Conservation (phyloP, 805 yeast genomes). For the Candida peoriensis region DNA sequence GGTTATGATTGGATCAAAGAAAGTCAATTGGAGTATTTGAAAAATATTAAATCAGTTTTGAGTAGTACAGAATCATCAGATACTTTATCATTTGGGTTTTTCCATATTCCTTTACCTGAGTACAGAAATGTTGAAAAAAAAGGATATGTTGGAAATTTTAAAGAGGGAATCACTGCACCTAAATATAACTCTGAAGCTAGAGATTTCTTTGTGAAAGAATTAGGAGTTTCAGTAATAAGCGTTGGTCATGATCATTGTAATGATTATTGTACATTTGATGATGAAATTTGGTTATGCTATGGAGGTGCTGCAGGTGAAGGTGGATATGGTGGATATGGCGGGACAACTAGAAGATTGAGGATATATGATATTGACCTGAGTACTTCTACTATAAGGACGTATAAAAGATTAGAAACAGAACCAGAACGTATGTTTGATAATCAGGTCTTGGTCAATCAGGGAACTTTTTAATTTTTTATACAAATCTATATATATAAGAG, state of each 20-base stretch:
- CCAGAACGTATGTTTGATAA: conserved; percentile 41
- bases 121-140: conserved; percentile 44
- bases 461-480: conserved; percentile 2
- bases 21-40: conserved; percentile 57
- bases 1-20: conserved; percentile 87
- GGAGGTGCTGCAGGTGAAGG: conserved; percentile 96
- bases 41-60: conserved; percentile 28
- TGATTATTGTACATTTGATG: conserved; percentile 74
- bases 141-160: conserved; percentile 52
- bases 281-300: conserved; percentile 75
- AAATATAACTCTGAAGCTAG: conserved; percentile 63
- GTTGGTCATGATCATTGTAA: conserved; percentile 97
- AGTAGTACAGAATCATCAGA: conserved; percentile 24
- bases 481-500: not conserved
- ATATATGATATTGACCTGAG: conserved; percentile 59
- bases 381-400: conserved; percentile 41
- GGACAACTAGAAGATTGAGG: conserved; percentile 75
- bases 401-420: conserved; percentile 67
- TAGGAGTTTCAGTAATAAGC: conserved; percentile 69
- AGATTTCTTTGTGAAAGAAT: conserved; percentile 41
- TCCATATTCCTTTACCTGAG: conserved; percentile 93
- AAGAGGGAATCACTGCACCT: conserved; percentile 82
- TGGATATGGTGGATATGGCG: conserved; percentile 92
- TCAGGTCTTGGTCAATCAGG: conserved; percentile 32
- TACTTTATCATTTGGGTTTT: conserved; percentile 79